Base-by-base conservation (phyloP, 2,329 filamentous ascomycete genomes). In the Stachybotrys chlorohalonatus region DNA sequence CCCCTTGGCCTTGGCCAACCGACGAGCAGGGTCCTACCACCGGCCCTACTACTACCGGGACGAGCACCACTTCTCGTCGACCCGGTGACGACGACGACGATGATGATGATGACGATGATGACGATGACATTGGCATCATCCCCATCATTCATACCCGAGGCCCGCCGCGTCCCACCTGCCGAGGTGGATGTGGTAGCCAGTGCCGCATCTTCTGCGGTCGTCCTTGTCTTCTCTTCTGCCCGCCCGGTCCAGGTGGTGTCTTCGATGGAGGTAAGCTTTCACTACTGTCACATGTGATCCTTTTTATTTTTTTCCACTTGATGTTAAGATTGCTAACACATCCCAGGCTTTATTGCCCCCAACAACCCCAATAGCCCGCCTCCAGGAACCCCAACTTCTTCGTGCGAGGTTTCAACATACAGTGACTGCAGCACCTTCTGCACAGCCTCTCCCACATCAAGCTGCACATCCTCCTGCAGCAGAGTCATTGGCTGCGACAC, bases 401-500 rank as follows among this genome's bases (percentile, higher is more conserved):
- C n/a, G 11, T 52, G 50, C 50, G 45, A 31, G 17, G 45, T 32
- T 7, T 4, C 13, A 42, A 42, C 31, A 36, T 52, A 5, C 32
- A 52, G 50, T 16, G n/a, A 13, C 17, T 52, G 50, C n/a, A 31
- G 50, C 4, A 24, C 13, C 5, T 24, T 16, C 9, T 52, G 50
- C 1, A 53, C 51, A 7, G 47, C 39, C 8, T 48, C 39, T 53
- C 52, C 55, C 5, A 55, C 55, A 8, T 51, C 55, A 15, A 55
- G 51, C 3, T 52, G 53, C 46, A 55, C 31, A 4, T 42, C 55
- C 2, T 31, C 11, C 1, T 57, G 55, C 36, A 52, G 55, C 48
- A 49, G 24, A 5, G 48, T 55, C 15, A 16, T 49, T 11, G 55
- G 54, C 16, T 57, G 53, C 42, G 55, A 57, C n/a, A 39, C 48